A percentile compares a stretch with the other conserved stretches of the same genome.
Evolutionary conservation across 306 rosid genomes (phyloP).

Genomic region (Cucurbita argyrosperma): DNA sequence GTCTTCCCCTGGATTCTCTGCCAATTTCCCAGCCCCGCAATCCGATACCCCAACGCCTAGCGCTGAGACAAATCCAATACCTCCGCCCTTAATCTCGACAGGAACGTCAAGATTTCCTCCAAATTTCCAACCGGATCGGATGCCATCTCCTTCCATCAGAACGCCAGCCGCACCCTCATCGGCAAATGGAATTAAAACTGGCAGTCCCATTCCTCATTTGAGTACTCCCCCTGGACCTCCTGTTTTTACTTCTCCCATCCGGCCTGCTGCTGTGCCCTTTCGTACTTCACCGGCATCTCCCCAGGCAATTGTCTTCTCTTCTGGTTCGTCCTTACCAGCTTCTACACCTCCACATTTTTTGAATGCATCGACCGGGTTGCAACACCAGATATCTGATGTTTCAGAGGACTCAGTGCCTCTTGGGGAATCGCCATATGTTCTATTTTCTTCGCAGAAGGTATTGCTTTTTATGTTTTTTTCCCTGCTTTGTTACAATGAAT

Average conservation of each 20-base stretch:
- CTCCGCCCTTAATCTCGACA: constrained; percentile 27
- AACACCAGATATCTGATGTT: constrained; percentile 37
- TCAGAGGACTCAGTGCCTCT: constrained; percentile 25
- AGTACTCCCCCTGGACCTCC: constrained; percentile 99
- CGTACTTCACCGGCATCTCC: constrained; percentile 88
- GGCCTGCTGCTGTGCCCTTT: constrained; percentile 88
- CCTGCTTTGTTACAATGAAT: neutral
- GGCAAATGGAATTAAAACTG: constrained; percentile 47
- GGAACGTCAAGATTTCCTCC: constrained; percentile 44
- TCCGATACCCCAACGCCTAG: constrained; percentile 27
- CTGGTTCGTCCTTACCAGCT: constrained; percentile 45
- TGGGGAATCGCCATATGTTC: constrained; percentile 60
- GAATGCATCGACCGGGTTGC: constrained; percentile 43
- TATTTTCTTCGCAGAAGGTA: constrained; percentile 89
- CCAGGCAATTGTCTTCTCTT: constrained; percentile 75
- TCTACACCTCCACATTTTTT: constrained; percentile 44
- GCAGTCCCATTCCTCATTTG: constrained; percentile 61
- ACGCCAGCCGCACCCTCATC: constrained; percentile 35
- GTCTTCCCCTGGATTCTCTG: constrained; percentile 45
- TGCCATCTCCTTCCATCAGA: constrained; percentile 33
- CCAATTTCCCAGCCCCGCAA: constrained; percentile 20
- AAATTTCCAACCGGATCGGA: constrained; percentile 48
- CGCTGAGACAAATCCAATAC: constrained; percentile 31
- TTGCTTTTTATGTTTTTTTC: neutral
- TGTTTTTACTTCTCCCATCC: constrained; percentile 78